phyloP scores from a whole-genome alignment of 257 asterid genomes.

The Handroanthus guayacan region DNA sequence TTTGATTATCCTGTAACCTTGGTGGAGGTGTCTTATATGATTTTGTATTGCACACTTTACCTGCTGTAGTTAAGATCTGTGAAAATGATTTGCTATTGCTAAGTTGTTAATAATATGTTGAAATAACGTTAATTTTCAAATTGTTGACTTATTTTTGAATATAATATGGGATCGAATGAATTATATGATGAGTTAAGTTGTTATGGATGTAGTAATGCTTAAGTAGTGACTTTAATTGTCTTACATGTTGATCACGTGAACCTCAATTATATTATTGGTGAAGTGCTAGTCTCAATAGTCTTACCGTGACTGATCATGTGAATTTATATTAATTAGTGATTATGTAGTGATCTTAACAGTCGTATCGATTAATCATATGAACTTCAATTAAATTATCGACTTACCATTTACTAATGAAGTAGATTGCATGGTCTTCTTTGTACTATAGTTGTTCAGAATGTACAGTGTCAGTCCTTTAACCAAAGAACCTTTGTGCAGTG shows the following conservation, averaged over 20 bases:
- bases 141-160: not conserved
- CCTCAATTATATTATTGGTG: constrained; percentile 17
- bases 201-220: not conserved
- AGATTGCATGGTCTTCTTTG: constrained; percentile 4
- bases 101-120: constrained; percentile 2
- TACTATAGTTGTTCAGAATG: constrained; percentile 9
- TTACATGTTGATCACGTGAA: not conserved
- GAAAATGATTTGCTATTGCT: constrained; percentile 8
- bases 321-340: not conserved
- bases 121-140: not conserved
- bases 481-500: not conserved
- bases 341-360: not conserved
- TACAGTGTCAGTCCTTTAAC: not conserved
- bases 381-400: not conserved
- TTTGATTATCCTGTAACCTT: constrained; percentile 29
- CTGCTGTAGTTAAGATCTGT: constrained; percentile 18
- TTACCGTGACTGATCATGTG: constrained; percentile 24
- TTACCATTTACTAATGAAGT: constrained; percentile 8
- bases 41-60: not conserved
- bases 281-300: constrained; percentile 3
- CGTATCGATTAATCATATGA: constrained; percentile 26
- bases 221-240: constrained; percentile 5
- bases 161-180: not conserved
- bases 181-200: not conserved
- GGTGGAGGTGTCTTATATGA: constrained; percentile 16